Percentiles rank a stretch among this genome's conserved stretches.
Conservation (phyloP, 2,329 filamentous ascomycete species). For the Nothophoma quercina region DNA sequence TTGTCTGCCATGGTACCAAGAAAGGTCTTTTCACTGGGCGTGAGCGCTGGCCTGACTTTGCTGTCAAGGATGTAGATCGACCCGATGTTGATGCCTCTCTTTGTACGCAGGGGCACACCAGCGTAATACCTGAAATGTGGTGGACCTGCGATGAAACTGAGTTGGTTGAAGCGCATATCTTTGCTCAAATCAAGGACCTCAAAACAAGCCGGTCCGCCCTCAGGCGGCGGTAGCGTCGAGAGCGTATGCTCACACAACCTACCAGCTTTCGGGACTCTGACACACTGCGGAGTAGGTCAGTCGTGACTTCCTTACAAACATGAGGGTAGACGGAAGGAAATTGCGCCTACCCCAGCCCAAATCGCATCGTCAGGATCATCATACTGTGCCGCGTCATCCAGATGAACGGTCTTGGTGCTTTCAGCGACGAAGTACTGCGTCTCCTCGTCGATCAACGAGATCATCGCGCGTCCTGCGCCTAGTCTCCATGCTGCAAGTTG, state of each 20-base stretch:
- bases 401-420: constrained; percentile 53
- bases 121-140: constrained; percentile 43
- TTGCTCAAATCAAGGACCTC: constrained; percentile 45
- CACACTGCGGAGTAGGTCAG: constrained; percentile 25
- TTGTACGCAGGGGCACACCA: constrained; percentile 44
- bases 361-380: constrained; percentile 44
- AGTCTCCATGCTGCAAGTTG: constrained; percentile 50
- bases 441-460: constrained; percentile 58
- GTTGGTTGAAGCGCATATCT: constrained; percentile 43
- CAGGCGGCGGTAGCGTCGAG: constrained; percentile 20
- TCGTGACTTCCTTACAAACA: too few relatives aligned
- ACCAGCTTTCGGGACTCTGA: constrained; percentile 44
- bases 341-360: constrained; percentile 42
- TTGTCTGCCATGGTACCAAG: constrained; percentile 42
- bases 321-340: too few relatives aligned
- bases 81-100: constrained; percentile 45
- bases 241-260: constrained; percentile 47
- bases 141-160: constrained; percentile 37
- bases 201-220: constrained; percentile 50
- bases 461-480: constrained; percentile 44
- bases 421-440: constrained; percentile 62
- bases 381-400: constrained; percentile 45
- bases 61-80: constrained; percentile 42
- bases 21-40: constrained; percentile 14
- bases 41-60: constrained; percentile 28